Percentiles rank a stretch among this genome's conserved stretches.
These are phyloP conservation scores for Monilinia aucupariae DNA, from an alignment of 2,329 filamentous ascomycete genomes.

Conservation along the genomic window DNA sequence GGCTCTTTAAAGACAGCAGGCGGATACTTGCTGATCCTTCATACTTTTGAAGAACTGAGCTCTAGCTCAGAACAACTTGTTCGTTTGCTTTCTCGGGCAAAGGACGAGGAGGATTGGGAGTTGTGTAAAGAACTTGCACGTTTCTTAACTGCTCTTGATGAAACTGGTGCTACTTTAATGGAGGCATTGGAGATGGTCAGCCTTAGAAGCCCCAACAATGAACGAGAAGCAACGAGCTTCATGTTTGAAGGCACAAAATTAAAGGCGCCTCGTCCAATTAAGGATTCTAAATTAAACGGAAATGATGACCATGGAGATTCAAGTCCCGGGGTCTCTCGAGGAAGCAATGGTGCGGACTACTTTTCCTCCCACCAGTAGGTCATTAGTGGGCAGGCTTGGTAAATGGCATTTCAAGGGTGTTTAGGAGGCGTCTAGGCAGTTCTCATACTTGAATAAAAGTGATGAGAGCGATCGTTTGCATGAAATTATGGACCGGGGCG, in stretches of 20 bases:
- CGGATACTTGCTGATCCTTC: conserved; percentile 90
- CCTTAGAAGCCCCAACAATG: conserved; percentile 36
- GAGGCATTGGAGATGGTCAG: conserved; percentile 63
- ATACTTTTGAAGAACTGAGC: conserved; percentile 68
- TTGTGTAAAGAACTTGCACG: conserved; percentile 89
- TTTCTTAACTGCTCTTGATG: conserved; percentile 91
- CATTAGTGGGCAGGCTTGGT: neutral
- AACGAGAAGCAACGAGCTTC: conserved; percentile 36
- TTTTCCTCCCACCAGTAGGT: conserved; percentile 15
- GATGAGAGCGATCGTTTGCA: neutral
- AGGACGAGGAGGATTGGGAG: conserved; percentile 85
- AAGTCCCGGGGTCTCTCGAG: conserved; percentile 22
- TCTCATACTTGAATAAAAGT: conserved; percentile 13
- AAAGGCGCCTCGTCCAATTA: conserved; percentile 27
- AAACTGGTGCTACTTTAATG: conserved; percentile 71
- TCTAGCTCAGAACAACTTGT: conserved; percentile 73
- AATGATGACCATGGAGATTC: conserved; percentile 32
- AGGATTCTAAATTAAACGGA: conserved; percentile 32
- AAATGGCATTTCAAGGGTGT: conserved; percentile 2
- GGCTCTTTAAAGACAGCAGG: conserved; percentile 91
- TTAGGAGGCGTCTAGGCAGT: conserved; percentile 4
- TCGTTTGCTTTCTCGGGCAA: conserved; percentile 72
- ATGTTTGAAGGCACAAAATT: conserved; percentile 38
- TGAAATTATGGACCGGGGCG: neutral
- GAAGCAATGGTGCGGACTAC: conserved; percentile 24